These are phyloP conservation scores for Abrus pulchellus DNA, from an alignment of 306 rosid genomes.

Conservation along the genomic window DNA sequence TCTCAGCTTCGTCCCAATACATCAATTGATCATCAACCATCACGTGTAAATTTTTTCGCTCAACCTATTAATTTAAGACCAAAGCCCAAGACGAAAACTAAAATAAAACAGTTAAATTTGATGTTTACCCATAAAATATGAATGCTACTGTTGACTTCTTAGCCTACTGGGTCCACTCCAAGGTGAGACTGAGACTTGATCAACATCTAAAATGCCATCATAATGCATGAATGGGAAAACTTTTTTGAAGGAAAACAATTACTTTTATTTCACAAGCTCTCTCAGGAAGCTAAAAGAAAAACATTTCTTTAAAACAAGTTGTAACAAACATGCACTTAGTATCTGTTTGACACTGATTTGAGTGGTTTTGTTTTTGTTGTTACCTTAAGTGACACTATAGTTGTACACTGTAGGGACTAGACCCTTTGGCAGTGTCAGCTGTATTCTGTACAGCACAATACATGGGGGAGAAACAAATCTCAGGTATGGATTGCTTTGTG, in stretches of 20 bases:
- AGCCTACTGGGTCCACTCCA: slow-evolving; percentile 7
- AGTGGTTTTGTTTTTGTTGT: slow-evolving; percentile 22
- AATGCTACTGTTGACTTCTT: not conserved
- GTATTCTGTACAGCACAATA: slow-evolving; percentile 81
- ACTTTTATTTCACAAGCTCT: too few species aligned
- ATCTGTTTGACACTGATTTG: not conserved
- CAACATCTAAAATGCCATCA: not conserved
- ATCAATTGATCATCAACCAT: slow-evolving; percentile 16
- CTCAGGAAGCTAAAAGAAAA: too few species aligned
- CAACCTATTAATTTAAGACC: not conserved
- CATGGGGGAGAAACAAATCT: slow-evolving; percentile 86
- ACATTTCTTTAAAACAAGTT: too few species aligned
- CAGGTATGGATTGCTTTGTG: slow-evolving; percentile 77
- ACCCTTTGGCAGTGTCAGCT: slow-evolving; percentile 82
- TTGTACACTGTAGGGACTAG: slow-evolving; percentile 72
- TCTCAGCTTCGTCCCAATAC: not conserved
- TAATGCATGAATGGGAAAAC: too few species aligned
- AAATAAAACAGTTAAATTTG: not conserved
- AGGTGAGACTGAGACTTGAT: slow-evolving; percentile 5
- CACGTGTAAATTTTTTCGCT: slow-evolving; percentile 11
- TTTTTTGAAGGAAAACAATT: too few species aligned
- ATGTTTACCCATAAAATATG: not conserved
- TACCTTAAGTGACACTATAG: not conserved
- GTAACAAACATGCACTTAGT: not conserved
- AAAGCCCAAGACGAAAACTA: not conserved